A percentile compares a stretch with the other conserved stretches of the same genome.
phyloP scores from a whole-genome alignment of 495 filamentous ascomycete genomes.

The Hypoxylon lienhwacheense region DNA sequence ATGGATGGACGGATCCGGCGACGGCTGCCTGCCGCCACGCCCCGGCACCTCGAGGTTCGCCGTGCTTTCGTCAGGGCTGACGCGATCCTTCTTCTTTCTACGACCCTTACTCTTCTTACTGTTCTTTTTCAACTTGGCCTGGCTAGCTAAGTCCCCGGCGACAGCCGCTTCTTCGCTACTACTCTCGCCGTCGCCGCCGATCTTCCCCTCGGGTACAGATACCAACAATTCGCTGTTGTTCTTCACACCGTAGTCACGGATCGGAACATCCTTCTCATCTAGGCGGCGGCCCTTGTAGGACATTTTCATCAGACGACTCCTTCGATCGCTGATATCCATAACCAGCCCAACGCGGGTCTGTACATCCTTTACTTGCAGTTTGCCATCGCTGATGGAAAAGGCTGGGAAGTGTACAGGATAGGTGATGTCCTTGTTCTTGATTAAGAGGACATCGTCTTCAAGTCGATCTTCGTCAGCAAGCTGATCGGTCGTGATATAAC shows the following conservation, averaged over 20 bases:
- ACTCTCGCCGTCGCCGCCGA: conserved; percentile 55
- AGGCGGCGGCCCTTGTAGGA: conserved; percentile 82
- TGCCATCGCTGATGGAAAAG: conserved; percentile 78
- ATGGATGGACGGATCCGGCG: conserved; percentile 32
- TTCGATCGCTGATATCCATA: conserved; percentile 61
- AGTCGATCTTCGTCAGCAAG: conserved; percentile 50
- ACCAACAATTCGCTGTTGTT: conserved; percentile 71
- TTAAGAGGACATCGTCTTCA: conserved; percentile 76
- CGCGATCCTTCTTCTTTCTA: conserved; percentile 46
- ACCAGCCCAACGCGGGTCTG: conserved; percentile 64
- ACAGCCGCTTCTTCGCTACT: conserved; percentile 52
- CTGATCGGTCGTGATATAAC: conserved; percentile 77
- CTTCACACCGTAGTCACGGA: conserved; percentile 75
- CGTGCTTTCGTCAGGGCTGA: conserved; percentile 44
- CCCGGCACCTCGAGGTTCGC: conserved; percentile 40
- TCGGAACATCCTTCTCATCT: conserved; percentile 63
- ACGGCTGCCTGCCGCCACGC: conserved; percentile 16
- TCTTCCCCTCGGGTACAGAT: conserved; percentile 54
- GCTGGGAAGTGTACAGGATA: conserved; percentile 79
- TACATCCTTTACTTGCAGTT: conserved; percentile 68
- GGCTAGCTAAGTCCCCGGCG: conserved; percentile 36
- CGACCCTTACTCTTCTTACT: conserved; percentile 48
- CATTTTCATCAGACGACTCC: conserved; percentile 61
- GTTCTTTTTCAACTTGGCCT: conserved; percentile 42
- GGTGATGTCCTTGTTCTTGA: conserved; percentile 69